phyloP scores from a whole-genome alignment of 1,284 basidiomycete species.

The Trametes pubescens region DNA sequence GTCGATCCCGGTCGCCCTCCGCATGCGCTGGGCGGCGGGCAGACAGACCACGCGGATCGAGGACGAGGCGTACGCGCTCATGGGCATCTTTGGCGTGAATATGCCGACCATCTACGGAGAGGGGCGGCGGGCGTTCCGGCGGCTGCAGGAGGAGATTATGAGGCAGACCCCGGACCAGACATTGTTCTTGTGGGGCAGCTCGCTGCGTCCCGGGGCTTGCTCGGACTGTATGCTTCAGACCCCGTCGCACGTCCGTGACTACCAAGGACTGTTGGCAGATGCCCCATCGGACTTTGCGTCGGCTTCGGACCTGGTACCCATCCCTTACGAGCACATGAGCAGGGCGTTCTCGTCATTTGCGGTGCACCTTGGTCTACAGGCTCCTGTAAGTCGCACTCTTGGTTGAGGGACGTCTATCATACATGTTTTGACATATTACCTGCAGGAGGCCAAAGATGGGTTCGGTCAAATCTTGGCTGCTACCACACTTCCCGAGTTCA shows the following conservation, averaged over 20 bases:
- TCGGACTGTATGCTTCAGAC: neutral
- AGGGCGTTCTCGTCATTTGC: slow-evolving; percentile 12
- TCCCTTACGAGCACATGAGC: slow-evolving; percentile 16
- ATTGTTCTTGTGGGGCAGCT: slow-evolving; percentile 8
- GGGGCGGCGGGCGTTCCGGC: slow-evolving; percentile 10
- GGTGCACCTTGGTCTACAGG: neutral
- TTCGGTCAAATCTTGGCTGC: neutral
- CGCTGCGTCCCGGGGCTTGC: slow-evolving; percentile 1
- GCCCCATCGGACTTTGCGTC: slow-evolving; percentile 7
- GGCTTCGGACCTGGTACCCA: slow-evolving; percentile 9
- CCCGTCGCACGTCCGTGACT: slow-evolving; percentile 4
- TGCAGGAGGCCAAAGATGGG: neutral
- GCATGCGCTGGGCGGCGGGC: slow-evolving; percentile 12
- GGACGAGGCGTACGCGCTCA: slow-evolving; percentile 14
- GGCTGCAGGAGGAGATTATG: slow-evolving; percentile 16
- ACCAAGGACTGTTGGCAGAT: slow-evolving; percentile 10
- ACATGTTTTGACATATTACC: neutral
- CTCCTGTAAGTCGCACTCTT: neutral
- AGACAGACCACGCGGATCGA: slow-evolving; percentile 4
- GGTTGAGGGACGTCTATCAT: neutral
- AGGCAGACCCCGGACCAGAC: slow-evolving; percentile 18
- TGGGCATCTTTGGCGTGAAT: slow-evolving; percentile 13
- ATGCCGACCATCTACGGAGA: slow-evolving; percentile 18
- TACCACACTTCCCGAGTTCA: slow-evolving; percentile 10
- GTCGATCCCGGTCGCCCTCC: slow-evolving; percentile 6